Base-by-base conservation (phyloP, 345 rosid species). In the Brassica nigra region DNA sequence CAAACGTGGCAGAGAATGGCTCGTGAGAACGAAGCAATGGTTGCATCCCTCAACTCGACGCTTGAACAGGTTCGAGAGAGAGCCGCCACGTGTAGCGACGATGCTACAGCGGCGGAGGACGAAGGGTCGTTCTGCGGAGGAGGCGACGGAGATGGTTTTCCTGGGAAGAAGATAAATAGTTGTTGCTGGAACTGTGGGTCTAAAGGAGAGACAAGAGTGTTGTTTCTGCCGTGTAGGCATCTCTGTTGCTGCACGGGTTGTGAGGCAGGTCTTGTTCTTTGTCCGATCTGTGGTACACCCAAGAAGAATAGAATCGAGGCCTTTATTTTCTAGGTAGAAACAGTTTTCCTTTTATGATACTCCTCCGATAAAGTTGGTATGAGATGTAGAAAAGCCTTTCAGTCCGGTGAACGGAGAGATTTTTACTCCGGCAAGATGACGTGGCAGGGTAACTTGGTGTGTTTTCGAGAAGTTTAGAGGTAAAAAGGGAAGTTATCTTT, bases 141-240 rank as follows among this genome's bases (percentile, higher is more conserved):
- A 8, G 79, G 83, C 72, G 74, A 39, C 28, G 74, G 64, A 10
- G 76, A 83, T 47, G 66, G 5, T 49, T 16, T 66, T 1, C 62
- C 68, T 74, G 79, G 7, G 74, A 55, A 55, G 44, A 65, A 33
- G 42, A 63, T 52, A 23, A 70, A 49, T 7, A 33, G 69, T 78
- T 14, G 81, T 42, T 95, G 99, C 77, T 82, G 27, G 82, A 76
- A 84, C 68, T 95, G 99, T 57, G 80, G 85, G 81, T 82, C 77
- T 78, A 61, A 77, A 11, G 68, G 80, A 31, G 76, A 9, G 3
- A 80, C 94, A 85, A 85, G 91, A 58, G 86, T 95, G 31, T 70
- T 95, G 89, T 90, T 95, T 80, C 86, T 95, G 77, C 99, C 99
- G 64, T 95, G 99, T 76, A 88, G 97, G 82, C 99, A 95, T 82